A percentile compares a stretch with the other conserved stretches of the same genome.
Conservation (phyloP, 2,329 filamentous ascomycete species). For the Ceratocystis colombiana region DNA sequence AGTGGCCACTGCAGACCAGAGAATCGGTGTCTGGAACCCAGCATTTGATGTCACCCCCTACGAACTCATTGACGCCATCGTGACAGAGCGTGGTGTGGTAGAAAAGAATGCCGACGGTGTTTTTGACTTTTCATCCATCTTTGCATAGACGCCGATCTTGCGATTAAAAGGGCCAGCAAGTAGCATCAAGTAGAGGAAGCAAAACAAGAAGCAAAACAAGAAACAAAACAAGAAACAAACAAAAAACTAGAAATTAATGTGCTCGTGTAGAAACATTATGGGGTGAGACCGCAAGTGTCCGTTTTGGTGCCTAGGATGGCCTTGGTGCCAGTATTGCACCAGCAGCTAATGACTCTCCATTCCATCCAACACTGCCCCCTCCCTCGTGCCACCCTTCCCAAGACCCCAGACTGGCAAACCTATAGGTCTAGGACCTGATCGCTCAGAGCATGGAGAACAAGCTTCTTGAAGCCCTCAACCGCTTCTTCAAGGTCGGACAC, state of each 20-base stretch:
- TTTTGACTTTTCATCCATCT: constrained; percentile 42
- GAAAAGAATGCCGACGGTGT: constrained; percentile 61
- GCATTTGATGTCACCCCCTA: constrained; percentile 92
- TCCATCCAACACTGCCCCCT: too few species aligned
- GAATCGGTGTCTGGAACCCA: constrained; percentile 88
- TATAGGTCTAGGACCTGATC: constrained; percentile 25
- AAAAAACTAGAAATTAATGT: too few species aligned
- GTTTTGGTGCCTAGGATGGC: too few species aligned
- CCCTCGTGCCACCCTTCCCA: not conserved
- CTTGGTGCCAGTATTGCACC: not conserved
- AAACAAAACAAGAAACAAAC: too few species aligned
- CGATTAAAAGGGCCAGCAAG: too few species aligned
- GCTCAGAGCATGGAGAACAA: constrained; percentile 48
- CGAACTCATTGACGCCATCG: constrained; percentile 79
- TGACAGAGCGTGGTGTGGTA: constrained; percentile 83
- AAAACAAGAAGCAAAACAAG: too few species aligned
- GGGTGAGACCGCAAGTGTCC: too few species aligned
- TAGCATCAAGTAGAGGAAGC: too few species aligned
- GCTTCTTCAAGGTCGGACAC: constrained; percentile 66
- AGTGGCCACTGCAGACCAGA: constrained; percentile 67
- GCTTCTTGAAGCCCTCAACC: constrained; percentile 65
- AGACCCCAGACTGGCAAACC: not conserved
- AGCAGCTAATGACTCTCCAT: not conserved
- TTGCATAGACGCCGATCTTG: constrained; percentile 4
- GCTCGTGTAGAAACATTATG: too few species aligned